Conservation (phyloP, 768 basidiomycete genomes). For the Lepiota brunneoincarnata region DNA sequence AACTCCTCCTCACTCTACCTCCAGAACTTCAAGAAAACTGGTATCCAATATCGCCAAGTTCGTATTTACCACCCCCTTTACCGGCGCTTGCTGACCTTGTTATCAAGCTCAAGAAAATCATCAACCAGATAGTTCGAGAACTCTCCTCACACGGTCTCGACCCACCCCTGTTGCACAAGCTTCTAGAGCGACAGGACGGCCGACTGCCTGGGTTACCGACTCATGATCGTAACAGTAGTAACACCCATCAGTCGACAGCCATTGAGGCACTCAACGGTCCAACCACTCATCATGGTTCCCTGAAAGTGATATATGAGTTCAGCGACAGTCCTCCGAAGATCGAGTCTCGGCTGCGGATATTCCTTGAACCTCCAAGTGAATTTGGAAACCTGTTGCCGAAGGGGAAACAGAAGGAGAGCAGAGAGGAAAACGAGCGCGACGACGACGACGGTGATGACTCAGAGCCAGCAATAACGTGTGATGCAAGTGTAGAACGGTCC, state of each 20-base stretch:
- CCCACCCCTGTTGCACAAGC: constrained; percentile 45
- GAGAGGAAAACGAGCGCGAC: constrained; percentile 2
- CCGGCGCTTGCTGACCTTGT: background rate
- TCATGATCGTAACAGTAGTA: background rate
- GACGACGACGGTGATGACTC: constrained; percentile 7
- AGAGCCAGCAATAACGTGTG: constrained; percentile 3
- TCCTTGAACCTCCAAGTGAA: constrained; percentile 28
- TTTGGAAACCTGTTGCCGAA: background rate
- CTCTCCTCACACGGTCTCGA: constrained; percentile 66
- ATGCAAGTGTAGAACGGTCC: background rate
- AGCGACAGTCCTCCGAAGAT: constrained; percentile 41
- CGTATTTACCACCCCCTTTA: constrained; percentile 2
- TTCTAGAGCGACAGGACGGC: constrained; percentile 23
- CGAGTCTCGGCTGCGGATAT: constrained; percentile 58
- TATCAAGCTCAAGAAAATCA: constrained; percentile 82
- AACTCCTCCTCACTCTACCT: constrained; percentile 64
- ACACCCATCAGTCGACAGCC: background rate
- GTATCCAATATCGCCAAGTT: constrained; percentile 84
- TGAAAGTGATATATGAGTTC: constrained; percentile 56
- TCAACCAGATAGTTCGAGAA: constrained; percentile 79
- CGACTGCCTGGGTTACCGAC: background rate
- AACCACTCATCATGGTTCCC: constrained; percentile 1
- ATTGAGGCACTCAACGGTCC: background rate
- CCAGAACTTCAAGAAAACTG: constrained; percentile 73
- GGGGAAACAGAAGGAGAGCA: background rate